Evolutionary conservation across 805 yeast genomes (phyloP), one percentile per base, ranked within the genome.

Genomic region (Metschnikowia peoriensis): DNA sequence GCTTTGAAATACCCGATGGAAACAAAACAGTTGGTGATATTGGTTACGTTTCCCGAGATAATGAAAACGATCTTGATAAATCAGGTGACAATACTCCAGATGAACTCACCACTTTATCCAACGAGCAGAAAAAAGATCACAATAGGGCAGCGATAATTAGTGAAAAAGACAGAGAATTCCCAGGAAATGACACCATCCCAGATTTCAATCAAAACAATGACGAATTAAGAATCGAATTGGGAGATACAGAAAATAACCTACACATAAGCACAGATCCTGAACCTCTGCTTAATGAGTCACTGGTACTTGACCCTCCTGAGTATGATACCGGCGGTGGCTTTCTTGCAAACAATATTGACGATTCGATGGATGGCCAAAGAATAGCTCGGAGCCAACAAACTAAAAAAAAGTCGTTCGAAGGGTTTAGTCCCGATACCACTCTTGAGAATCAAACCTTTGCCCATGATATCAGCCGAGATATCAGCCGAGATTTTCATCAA

Each of bases 361-460:
- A 49, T 39, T 49, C 51, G 22, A 28, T 43, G 39, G 51, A 49
- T n/a, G 40, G 34, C 11, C 47, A 43, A 32, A 16, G 38, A 10
- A 39, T 43, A 12, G 39, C 37, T 10, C 38, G 15, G 9, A 29
- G 42, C 28, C 51, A 38, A 15, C 43, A 15, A 22, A 11, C 7
- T 7, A 43, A 17, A 28, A 32, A 12, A 2, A 35, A 7, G 8
- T 7, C 38, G 7, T 53, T 53, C 37, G 45, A 45, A n/a, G 52
- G 47, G 6, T 55, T 55, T 42, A 55, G 59, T 17, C 55, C 55
- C 6, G 56, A 55, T 28, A 41, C 59, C 8, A 50, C 59, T 7
- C 40, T 41, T 27, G 57, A 53, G 12, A 48, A 38, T n/a, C 50
- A 46, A 17, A 35, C 42, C 6, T 43, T 44, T 28, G 52, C 42